These are phyloP conservation scores for Brassica cretica DNA, from an alignment of 345 rosid species.

Conservation along the genomic window DNA sequence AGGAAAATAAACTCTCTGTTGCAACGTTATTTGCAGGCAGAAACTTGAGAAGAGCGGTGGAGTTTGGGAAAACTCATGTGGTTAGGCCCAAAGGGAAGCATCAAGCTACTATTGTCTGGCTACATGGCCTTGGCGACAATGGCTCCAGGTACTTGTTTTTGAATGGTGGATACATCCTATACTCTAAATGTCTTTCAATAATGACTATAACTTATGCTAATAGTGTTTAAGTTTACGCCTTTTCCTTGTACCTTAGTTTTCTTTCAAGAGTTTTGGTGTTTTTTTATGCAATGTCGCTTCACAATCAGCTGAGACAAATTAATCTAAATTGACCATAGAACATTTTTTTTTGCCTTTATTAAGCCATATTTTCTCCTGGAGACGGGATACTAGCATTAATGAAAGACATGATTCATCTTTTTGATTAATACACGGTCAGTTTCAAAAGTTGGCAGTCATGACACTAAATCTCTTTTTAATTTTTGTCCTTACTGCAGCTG, in stretches of 20 bases:
- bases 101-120: conserved; percentile 96
- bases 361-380: not conserved
- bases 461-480: not conserved
- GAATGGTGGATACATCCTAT: conserved; percentile 8
- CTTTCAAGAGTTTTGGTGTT: not conserved
- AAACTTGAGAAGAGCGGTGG: conserved; percentile 54
- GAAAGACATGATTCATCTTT: not conserved
- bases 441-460: not conserved
- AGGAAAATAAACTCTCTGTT: not conserved
- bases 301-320: not conserved
- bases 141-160: conserved; percentile 68
- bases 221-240: conserved; percentile 37
- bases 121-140: conserved; percentile 97
- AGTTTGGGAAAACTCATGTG: conserved; percentile 91
- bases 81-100: conserved; percentile 96
- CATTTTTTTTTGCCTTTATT: not conserved
- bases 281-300: not conserved
- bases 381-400: not conserved
- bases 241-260: conserved; percentile 7
- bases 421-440: not conserved
- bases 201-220: not conserved
- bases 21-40: conserved; percentile 45
- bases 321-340: not conserved
- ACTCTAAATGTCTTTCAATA: not conserved
- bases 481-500: conserved; percentile 65